Percentiles rank a stretch among this genome's conserved stretches.
Evolutionary conservation across 164 flowering plant species (phyloP).

Genomic region (Tetracentron sinense): DNA sequence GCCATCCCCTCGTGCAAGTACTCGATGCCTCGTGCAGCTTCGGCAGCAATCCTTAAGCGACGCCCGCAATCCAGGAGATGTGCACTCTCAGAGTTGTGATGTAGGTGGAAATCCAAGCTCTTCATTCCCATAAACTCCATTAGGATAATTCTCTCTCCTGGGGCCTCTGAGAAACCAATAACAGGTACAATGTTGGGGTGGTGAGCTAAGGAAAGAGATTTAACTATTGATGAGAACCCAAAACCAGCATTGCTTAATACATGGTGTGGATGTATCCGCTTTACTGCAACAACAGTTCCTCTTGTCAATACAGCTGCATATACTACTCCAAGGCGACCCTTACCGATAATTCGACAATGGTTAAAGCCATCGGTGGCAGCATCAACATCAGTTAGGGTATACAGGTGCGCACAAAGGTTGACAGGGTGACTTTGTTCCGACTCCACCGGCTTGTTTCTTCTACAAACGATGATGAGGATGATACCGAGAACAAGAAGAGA

Average conservation of each 20-base stretch:
- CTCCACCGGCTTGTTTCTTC: slow-evolving; percentile 26
- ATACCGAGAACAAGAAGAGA: slow-evolving; percentile 27
- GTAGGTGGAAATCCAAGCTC: slow-evolving; percentile 60
- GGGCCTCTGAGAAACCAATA: slow-evolving; percentile 66
- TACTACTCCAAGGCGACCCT: slow-evolving; percentile 61
- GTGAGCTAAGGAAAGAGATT: slow-evolving; percentile 48
- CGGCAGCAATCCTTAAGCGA: slow-evolving; percentile 56
- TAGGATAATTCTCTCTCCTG: slow-evolving; percentile 73
- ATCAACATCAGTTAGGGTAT: slow-evolving; percentile 44
- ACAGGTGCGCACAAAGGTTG: slow-evolving; percentile 30
- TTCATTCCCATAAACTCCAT: slow-evolving; percentile 53
- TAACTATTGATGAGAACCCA: slow-evolving; percentile 49
- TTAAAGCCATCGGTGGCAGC: slow-evolving; percentile 72
- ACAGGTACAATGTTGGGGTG: slow-evolving; percentile 69
- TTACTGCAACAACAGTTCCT: slow-evolving; percentile 50
- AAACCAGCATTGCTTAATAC: slow-evolving; percentile 61
- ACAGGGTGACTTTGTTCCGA: slow-evolving; percentile 20
- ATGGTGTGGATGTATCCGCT: slow-evolving; percentile 53
- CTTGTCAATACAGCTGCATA: slow-evolving; percentile 39
- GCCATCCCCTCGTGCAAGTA: slow-evolving; percentile 57
- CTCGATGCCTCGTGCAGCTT: slow-evolving; percentile 61
- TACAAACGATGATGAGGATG: slow-evolving; percentile 37
- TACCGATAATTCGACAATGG: slow-evolving; percentile 46
- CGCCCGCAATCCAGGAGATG: slow-evolving; percentile 46
- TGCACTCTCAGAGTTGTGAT: slow-evolving; percentile 37